Percentiles rank a stretch among this genome's conserved stretches.
These are phyloP conservation scores for Trebouxia sp. DNA, from an alignment of 139 green algal genomes.

Conservation along the genomic window DNA sequence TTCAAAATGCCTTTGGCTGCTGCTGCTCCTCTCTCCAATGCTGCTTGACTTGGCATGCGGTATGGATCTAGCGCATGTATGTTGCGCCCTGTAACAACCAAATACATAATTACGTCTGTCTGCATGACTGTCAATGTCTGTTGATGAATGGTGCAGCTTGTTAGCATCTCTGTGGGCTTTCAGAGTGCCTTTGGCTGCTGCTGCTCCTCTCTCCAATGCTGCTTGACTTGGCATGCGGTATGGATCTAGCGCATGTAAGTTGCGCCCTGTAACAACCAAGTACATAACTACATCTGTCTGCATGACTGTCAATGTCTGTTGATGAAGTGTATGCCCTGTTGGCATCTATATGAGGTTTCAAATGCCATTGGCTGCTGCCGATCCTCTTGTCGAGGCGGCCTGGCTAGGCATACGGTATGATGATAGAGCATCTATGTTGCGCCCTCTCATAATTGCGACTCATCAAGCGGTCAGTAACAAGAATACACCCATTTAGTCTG, in stretches of 20 bases:
- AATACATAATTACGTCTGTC: too few species aligned
- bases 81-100: slow-evolving; percentile 79
- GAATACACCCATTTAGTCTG: too few species aligned
- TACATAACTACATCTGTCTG: too few species aligned
- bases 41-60: slow-evolving; percentile 89
- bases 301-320: too few species aligned
- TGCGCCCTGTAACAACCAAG: not conserved
- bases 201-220: slow-evolving; percentile 72
- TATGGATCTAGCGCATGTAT: slow-evolving; percentile 98
- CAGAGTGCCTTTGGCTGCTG: slow-evolving; percentile 67
- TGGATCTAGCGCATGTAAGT: slow-evolving; percentile 82
- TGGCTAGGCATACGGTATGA: slow-evolving; percentile 95
- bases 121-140: too few species aligned
- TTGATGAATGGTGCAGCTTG: too few species aligned
- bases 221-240: slow-evolving; percentile 94
- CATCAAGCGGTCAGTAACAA: too few species aligned
- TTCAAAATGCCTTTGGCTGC: slow-evolving; percentile 70
- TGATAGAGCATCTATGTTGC: slow-evolving; percentile 73
- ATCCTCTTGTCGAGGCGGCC: slow-evolving; percentile 77
- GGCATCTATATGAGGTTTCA: slow-evolving; percentile 64
- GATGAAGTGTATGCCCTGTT: too few species aligned
- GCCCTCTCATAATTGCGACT: not conserved
- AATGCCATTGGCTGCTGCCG: slow-evolving; percentile 62
- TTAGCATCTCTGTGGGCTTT: slow-evolving; percentile 68
- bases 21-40: slow-evolving; percentile 68